Percentiles rank a stretch among this genome's conserved stretches.
Conservation (phyloP, 305 asterid genomes). For the Caryopteris hybrid region DNA sequence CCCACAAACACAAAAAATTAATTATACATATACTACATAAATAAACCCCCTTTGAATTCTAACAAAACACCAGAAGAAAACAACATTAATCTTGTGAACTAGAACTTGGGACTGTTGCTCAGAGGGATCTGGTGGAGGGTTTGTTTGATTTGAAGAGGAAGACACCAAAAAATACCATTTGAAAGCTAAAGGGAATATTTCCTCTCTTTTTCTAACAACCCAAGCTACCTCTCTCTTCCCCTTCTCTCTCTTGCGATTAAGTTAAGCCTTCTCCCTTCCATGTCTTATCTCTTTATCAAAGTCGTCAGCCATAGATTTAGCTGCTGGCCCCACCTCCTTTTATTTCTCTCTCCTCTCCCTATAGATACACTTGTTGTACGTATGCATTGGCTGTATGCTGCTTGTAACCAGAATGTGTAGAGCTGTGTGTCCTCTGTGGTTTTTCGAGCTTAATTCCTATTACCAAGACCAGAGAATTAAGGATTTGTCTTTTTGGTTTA, state of each 20-base stretch:
- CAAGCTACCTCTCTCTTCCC: slow-evolving; percentile 16
- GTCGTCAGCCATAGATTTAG: slow-evolving; percentile 72
- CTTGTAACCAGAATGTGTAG: slow-evolving; percentile 71
- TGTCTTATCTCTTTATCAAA: slow-evolving; percentile 44
- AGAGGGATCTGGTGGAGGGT: slow-evolving; percentile 23
- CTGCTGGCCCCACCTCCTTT: slow-evolving; percentile 32
- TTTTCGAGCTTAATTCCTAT: slow-evolving; percentile 49
- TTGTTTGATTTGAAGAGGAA: slow-evolving; percentile 45
- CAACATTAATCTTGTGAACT: slow-evolving; percentile 14
- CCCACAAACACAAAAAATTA: slow-evolving; percentile 3
- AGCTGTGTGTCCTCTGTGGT: slow-evolving; percentile 63
- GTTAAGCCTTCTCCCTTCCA: slow-evolving; percentile 22
- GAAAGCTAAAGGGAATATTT: slow-evolving; percentile 49
- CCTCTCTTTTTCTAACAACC: slow-evolving; percentile 25
- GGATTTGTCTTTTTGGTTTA: not conserved
- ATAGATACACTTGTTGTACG: slow-evolving; percentile 22
- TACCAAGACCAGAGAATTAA: slow-evolving; percentile 33
- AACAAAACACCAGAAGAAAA: slow-evolving; percentile 17
- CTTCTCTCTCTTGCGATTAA: slow-evolving; percentile 17
- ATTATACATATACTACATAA: not conserved
- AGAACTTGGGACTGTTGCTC: slow-evolving; percentile 6
- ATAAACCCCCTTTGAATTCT: not conserved
- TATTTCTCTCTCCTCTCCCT: slow-evolving; percentile 2
- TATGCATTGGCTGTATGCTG: slow-evolving; percentile 80
- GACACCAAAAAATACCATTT: slow-evolving; percentile 33